A percentile compares a stretch with the other conserved stretches of the same genome.
phyloP scores from a whole-genome alignment of 2,329 filamentous ascomycete species.

The Colletotrichum sp. region DNA sequence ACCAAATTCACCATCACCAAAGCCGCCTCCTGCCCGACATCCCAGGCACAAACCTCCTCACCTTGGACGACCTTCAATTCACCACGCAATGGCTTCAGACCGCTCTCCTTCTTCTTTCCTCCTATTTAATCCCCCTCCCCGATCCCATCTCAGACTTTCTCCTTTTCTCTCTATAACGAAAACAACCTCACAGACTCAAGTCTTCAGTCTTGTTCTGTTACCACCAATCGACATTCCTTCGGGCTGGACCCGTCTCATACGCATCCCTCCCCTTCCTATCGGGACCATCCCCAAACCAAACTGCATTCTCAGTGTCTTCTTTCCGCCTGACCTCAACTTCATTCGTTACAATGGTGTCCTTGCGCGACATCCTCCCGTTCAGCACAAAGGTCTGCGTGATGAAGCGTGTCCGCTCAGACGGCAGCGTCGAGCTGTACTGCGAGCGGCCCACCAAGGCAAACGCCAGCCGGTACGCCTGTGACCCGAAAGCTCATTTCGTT shows the following conservation, averaged over 20 bases:
- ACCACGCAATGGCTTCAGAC: background rate
- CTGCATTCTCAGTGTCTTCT: background rate
- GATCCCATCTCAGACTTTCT: background rate
- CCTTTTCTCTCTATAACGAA: background rate
- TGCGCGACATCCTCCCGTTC: background rate
- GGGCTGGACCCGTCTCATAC: background rate
- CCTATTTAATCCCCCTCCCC: background rate
- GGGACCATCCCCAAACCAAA: background rate
- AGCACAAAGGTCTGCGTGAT: background rate
- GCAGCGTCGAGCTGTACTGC: background rate
- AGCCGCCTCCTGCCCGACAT: background rate
- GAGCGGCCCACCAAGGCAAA: background rate
- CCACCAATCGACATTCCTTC: background rate
- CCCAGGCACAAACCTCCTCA: background rate
- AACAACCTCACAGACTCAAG: background rate
- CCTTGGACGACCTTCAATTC: background rate
- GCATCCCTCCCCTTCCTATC: background rate
- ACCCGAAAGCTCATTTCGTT: accelerated
- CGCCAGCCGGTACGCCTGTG: background rate
- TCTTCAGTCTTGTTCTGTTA: background rate
- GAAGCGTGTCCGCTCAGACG: background rate
- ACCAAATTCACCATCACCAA: background rate
- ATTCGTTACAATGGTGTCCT: background rate
- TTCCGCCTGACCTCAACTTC: background rate
- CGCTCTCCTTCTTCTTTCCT: background rate